Conservation (phyloP, 805 yeast species). For the Teunomyces funiuensis region DNA sequence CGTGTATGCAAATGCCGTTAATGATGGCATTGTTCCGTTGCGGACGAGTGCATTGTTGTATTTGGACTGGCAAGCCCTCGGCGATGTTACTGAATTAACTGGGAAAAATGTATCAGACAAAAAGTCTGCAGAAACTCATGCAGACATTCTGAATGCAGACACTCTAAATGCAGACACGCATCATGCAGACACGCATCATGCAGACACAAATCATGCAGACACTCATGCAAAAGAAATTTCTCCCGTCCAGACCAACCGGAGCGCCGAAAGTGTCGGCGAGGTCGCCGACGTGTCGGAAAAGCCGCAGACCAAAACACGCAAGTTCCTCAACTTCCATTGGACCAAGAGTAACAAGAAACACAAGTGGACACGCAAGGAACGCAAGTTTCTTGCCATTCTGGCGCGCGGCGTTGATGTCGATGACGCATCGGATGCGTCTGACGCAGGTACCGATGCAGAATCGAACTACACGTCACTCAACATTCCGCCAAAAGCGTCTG, state of each 20-base stretch:
- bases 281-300: slow-evolving; percentile 2
- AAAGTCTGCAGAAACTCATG: not conserved
- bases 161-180: not conserved
- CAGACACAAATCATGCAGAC: not conserved
- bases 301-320: not conserved
- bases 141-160: not conserved
- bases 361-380: slow-evolving; percentile 14
- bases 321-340: not conserved
- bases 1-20: slow-evolving; percentile 44
- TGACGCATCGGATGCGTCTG: slow-evolving; percentile 8
- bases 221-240: slow-evolving; percentile 23
- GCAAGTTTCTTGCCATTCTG: slow-evolving; percentile 17
- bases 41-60: slow-evolving; percentile 43
- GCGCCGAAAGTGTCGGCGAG: slow-evolving; percentile 6
- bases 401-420: slow-evolving; percentile 19
- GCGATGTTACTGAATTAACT: slow-evolving; percentile 34
- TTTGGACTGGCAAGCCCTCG: slow-evolving; percentile 43
- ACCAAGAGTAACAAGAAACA: slow-evolving; percentile 1
- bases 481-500: slow-evolving; percentile 47
- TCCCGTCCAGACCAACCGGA: slow-evolving; percentile 32
- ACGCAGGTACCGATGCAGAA: not conserved
- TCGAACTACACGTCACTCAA: slow-evolving; percentile 22
- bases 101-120: slow-evolving; percentile 10
- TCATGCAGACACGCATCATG: not conserved
- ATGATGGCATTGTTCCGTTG: slow-evolving; percentile 47